Evolutionary conservation across 106 monocot genomes (phyloP), one percentile per base, ranked within the genome.

Genomic region (Acorus calamus): DNA sequence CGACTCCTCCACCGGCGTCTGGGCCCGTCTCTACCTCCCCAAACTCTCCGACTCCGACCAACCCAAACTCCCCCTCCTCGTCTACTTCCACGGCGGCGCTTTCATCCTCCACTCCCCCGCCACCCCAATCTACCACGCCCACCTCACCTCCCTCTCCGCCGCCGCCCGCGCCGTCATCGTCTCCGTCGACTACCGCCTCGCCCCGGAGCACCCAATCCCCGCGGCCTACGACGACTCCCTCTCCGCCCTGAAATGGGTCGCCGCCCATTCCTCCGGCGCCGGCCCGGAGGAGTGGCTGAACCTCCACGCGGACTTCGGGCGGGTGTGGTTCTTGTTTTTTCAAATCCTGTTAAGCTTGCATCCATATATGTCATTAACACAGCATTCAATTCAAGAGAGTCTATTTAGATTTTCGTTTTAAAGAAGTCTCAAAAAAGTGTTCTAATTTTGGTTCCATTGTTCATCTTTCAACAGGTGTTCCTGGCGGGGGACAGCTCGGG

Each of bases 131-230:
- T 82, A 86, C 70, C 82, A 82, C 56, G 8, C 3, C 42, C 81
- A 75, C 72, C 74, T 85, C 56, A 81, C 69, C 61, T 46, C 61
- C 54, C 60, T 81, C 47, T 73, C 64, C 50, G 42, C 76, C 46
- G 41, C 47, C n/a, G 67, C 79, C 47, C 46, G 58, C 56, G 9
- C 79, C 60, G 10, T 86, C 13, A 67, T 53, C 56, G 73, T 86
- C 49, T 82, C 86, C 57, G 74, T 80, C 51, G 59, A 80, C 42
- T 87, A 87, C 74, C 71, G 87, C 55, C 75, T 69, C 50, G 83
- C 77, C 2, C 83, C 83, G 3, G 87, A 80, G 72, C 61, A 80
- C 55, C 80, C 60, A 11, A 69, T 87, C 64, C 87, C 83, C 8
- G 59, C 70, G 7, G 77, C 77, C 6, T 83, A 87, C 56, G 64